phyloP scores from a whole-genome alignment of 495 filamentous ascomycete genomes.

The Massariosphaeria phaeospora region DNA sequence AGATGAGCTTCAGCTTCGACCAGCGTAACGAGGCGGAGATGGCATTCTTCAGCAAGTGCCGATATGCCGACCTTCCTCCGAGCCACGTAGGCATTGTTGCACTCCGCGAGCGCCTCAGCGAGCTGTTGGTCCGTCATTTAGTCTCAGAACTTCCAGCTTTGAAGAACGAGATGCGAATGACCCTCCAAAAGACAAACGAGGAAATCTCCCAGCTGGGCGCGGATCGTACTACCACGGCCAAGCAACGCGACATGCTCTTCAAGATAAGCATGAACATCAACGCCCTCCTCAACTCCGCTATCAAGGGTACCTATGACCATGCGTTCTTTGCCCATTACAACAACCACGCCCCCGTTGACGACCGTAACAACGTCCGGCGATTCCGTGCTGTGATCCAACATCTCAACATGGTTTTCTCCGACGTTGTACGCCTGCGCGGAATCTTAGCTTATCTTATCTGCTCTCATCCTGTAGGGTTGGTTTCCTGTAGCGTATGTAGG shows the following conservation, averaged over 20 bases:
- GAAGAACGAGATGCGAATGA: conserved; percentile 25
- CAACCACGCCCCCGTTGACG: conserved; percentile 18
- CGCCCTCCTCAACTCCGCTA: conserved; percentile 22
- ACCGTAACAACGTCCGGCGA: conserved; percentile 21
- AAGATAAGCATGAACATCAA: conserved; percentile 12
- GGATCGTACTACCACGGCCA: conserved; percentile 15
- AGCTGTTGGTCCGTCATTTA: conserved; percentile 34
- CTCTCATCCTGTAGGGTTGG: too few species aligned
- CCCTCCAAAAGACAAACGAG: conserved; percentile 13
- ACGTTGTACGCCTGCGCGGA: too few species aligned
- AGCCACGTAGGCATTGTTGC: conserved; percentile 32
- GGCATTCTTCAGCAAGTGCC: conserved; percentile 40
- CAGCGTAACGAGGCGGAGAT: conserved; percentile 45
- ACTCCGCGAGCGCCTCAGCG: conserved; percentile 35
- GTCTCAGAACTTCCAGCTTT: conserved; percentile 34
- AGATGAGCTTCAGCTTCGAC: conserved; percentile 43
- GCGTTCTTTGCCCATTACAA: conserved; percentile 18
- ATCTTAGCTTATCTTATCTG: too few species aligned
- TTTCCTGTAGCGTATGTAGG: too few species aligned
- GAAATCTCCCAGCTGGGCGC: conserved; percentile 16
- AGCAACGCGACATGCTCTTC: conserved; percentile 28
- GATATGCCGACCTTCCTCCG: conserved; percentile 30
- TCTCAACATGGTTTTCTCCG: conserved; percentile 2
- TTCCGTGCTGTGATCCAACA: conserved; percentile 35
- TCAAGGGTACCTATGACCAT: conserved; percentile 32